Percentiles rank a stretch among this genome's conserved stretches.
These are phyloP conservation scores for Kodamaea sp. DNA, from an alignment of 1,139 yeast species.

Conservation along the genomic window DNA sequence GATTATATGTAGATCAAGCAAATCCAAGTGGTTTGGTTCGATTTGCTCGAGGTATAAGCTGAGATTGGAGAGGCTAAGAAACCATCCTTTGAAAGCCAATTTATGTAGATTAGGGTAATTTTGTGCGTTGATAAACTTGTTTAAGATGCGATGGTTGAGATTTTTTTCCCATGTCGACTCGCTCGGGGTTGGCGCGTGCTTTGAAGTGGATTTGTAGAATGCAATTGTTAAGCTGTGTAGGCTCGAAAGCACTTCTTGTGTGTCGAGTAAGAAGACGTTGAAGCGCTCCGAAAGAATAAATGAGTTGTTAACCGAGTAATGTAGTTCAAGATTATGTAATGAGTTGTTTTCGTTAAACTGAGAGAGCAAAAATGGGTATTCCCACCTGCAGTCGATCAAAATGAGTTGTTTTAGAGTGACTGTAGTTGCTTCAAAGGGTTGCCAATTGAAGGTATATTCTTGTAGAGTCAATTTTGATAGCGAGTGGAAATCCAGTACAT, in stretches of 20 bases:
- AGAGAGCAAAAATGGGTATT: constrained; percentile 37
- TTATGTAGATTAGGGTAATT: constrained; percentile 20
- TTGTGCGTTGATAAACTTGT: constrained; percentile 13
- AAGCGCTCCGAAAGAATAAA: constrained; percentile 40
- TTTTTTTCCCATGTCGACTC: constrained; percentile 8
- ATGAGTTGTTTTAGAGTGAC: constrained; percentile 12
- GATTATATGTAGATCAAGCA: constrained; percentile 7
- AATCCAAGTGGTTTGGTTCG: constrained; percentile 7
- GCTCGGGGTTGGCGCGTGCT: not conserved
- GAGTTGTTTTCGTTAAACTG: constrained; percentile 29
- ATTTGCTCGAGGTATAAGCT: constrained; percentile 3
- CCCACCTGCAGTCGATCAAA: constrained; percentile 42
- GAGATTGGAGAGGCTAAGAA: constrained; percentile 10
- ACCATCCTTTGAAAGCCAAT: constrained; percentile 27
- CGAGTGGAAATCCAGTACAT: constrained; percentile 24
- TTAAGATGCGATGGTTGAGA: constrained; percentile 13
- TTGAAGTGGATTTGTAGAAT: constrained; percentile 6
- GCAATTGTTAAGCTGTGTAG: constrained; percentile 20
- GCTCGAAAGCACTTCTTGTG: constrained; percentile 20
- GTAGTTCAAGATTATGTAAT: constrained; percentile 23
- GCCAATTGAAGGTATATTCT: constrained; percentile 36
- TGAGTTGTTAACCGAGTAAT: constrained; percentile 26
- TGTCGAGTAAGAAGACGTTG: constrained; percentile 23
- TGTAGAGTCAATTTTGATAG: constrained; percentile 22
- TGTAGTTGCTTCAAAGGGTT: constrained; percentile 13